A percentile compares a stretch with the other conserved stretches of the same genome.
phyloP scores from a whole-genome alignment of 257 asterid genomes.

The Scutellaria galericulata region DNA sequence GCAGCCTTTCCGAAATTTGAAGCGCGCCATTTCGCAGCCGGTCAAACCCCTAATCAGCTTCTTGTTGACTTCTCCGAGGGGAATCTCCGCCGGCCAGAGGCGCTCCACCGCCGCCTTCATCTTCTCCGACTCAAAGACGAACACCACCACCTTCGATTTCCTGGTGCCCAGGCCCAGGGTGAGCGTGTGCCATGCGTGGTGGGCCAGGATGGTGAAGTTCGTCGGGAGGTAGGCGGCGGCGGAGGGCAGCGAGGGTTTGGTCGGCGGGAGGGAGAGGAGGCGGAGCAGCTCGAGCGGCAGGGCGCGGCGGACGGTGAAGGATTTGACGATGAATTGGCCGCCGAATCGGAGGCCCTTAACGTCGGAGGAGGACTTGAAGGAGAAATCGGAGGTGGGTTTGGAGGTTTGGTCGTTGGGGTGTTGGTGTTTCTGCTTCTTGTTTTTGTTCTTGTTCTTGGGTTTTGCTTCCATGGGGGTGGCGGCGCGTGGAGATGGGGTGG shows the following conservation, averaged over 20 bases:
- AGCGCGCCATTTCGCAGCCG: slow-evolving; percentile 86
- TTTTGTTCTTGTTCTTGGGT: slow-evolving; percentile 50
- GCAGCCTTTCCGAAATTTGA: slow-evolving; percentile 90
- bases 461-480: slow-evolving; percentile 56
- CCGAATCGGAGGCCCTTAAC: slow-evolving; percentile 95
- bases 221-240: slow-evolving; percentile 83
- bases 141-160: slow-evolving; percentile 80
- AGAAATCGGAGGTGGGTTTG: slow-evolving; percentile 61
- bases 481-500: slow-evolving; percentile 15
- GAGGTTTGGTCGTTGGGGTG: slow-evolving; percentile 79
- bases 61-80: slow-evolving; percentile 91
- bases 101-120: slow-evolving; percentile 64
- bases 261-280: slow-evolving; percentile 78
- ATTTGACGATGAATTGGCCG: slow-evolving; percentile 88
- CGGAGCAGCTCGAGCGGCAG: slow-evolving; percentile 69
- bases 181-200: slow-evolving; percentile 97
- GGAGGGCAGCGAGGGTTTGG: slow-evolving; percentile 57
- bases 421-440: slow-evolving; percentile 74
- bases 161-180: slow-evolving; percentile 90
- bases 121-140: slow-evolving; percentile 82
- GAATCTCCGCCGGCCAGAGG: slow-evolving; percentile 85
- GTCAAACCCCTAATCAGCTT: slow-evolving; percentile 67
- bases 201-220: slow-evolving; percentile 95
- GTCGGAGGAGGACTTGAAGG: slow-evolving; percentile 68
- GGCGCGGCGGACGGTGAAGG: slow-evolving; percentile 91